A percentile compares a stretch with the other conserved stretches of the same genome.
phyloP scores from a whole-genome alignment of 2,329 filamentous ascomycete genomes.

The Claviceps cyperi region DNA sequence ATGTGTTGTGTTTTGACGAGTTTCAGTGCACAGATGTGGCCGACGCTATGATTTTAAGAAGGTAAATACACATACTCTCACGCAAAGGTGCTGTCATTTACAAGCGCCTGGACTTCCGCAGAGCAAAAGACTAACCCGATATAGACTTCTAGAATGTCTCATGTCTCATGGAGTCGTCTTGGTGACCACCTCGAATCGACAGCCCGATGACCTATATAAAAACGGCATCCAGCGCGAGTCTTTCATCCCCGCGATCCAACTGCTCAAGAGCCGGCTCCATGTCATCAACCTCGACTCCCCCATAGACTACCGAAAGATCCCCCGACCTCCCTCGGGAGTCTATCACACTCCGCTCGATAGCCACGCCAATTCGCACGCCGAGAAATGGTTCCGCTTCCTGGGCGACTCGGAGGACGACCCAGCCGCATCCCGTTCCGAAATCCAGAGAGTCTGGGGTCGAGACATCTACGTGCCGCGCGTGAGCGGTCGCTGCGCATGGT shows the following conservation, averaged over 20 bases:
- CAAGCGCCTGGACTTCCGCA: not conserved
- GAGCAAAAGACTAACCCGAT: not conserved
- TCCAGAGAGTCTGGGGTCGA: conserved; percentile 82
- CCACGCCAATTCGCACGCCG: conserved; percentile 63
- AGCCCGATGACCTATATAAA: conserved; percentile 91
- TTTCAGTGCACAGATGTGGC: conserved; percentile 98
- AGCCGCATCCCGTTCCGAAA: conserved; percentile 53
- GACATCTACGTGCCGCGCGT: conserved; percentile 78
- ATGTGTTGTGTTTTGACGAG: conserved; percentile 93
- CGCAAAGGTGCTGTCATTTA: too few relatives aligned
- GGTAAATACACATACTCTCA: conserved; percentile 24
- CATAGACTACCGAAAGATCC: conserved; percentile 95
- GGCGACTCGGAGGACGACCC: conserved; percentile 50
- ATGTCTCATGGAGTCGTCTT: conserved; percentile 97
- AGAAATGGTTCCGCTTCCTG: conserved; percentile 92
- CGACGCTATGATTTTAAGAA: conserved; percentile 91
- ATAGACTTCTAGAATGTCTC: conserved; percentile 65
- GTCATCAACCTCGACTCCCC: conserved; percentile 91
- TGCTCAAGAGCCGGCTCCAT: conserved; percentile 69
- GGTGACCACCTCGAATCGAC: conserved; percentile 92
- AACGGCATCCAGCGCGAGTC: conserved; percentile 94
- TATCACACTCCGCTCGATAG: conserved; percentile 81
- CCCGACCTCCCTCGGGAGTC: conserved; percentile 79
- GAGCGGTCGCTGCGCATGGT: conserved; percentile 76
- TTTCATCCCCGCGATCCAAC: conserved; percentile 87